Evolutionary conservation across 2,329 filamentous ascomycete genomes (phyloP), one percentile per base, ranked within the genome.

Genomic region (Pseudogymnoascus sp.): DNA sequence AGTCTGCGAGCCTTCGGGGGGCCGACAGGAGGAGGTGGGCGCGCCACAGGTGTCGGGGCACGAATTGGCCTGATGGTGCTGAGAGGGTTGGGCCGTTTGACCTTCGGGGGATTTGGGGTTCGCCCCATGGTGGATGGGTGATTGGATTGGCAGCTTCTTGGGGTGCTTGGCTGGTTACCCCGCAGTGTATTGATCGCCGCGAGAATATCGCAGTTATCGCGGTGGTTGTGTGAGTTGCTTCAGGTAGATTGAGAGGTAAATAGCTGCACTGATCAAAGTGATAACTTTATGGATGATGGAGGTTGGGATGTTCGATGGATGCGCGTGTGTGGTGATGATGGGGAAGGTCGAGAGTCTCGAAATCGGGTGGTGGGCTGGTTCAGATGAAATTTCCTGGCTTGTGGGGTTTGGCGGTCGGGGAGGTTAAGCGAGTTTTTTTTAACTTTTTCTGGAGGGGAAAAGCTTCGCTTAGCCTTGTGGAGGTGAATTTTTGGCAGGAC

Each of bases 41-140:
- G 66, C 4, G 63, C 64, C 16, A 68, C 36, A n/a, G 56, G 65
- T 16, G 66, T 67, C 16, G 67, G 67, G 36, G 64, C 66, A 42
- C 66, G 67, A 34, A 70, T 68, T 14, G 64, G 62, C 42, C 62
- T 63, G 38, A 64, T 65, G 23, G 65, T 67, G 34, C 65, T 63
- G n/a, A 68, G 60, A 6, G 68, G 69, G 63, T 70, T 70, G 10
- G 65, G 59, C 50, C 62, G 62, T 42, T 60, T 65, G 34, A 65
- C 18, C 65, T 63, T 25, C 36, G 61, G 53, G 60, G 44, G 36
- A 37, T 60, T 60, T 36, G 42, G 44, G 66, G 63, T 60, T 11
- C 56, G 56, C 56, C 56, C 31, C 31, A 60, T 38, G 56, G 36
- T 36, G 53, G 21, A n/a, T 59, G 50, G 11, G 16, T n/a, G 56